Percentiles rank a stretch among this genome's conserved stretches.
These are phyloP conservation scores for Stereocaulon alpinum DNA, from an alignment of 495 filamentous ascomycete genomes.

Conservation along the genomic window DNA sequence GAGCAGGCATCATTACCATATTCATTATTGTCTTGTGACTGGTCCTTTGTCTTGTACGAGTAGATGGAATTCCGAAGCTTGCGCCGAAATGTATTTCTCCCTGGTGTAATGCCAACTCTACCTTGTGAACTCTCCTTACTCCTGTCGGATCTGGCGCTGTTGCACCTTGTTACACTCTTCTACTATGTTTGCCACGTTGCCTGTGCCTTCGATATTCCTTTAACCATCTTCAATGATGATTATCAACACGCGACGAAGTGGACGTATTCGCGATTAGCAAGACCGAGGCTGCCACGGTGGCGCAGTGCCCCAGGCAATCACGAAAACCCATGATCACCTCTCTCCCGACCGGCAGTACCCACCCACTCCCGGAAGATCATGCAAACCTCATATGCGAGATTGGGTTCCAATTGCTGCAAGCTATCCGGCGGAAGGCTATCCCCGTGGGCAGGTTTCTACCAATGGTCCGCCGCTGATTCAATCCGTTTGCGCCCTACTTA, in stretches of 20 bases:
- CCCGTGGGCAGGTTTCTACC: neutral
- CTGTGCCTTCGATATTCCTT: neutral
- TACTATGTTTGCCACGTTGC: too few relatives aligned
- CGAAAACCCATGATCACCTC: conserved; percentile 2
- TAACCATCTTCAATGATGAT: neutral
- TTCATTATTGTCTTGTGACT: too few relatives aligned
- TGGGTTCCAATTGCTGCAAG: neutral
- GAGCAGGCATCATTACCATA: too few relatives aligned
- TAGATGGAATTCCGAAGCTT: too few relatives aligned
- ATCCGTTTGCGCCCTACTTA: neutral
- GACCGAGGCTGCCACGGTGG: neutral
- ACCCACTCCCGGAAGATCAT: neutral
- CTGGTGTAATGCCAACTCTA: too few relatives aligned
- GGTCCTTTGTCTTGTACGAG: too few relatives aligned
- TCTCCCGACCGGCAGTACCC: neutral
- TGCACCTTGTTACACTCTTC: too few relatives aligned
- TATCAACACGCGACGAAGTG: neutral
- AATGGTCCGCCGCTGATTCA: neutral
- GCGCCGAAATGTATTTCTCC: too few relatives aligned
- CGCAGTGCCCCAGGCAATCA: neutral
- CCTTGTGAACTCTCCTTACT: too few relatives aligned
- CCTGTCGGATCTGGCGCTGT: too few relatives aligned
- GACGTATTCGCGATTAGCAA: neutral
- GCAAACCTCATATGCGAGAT: neutral
- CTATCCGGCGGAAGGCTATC: neutral